Conservation (phyloP, 805 yeast genomes). For the Lipomyces spencermartinsiae region DNA sequence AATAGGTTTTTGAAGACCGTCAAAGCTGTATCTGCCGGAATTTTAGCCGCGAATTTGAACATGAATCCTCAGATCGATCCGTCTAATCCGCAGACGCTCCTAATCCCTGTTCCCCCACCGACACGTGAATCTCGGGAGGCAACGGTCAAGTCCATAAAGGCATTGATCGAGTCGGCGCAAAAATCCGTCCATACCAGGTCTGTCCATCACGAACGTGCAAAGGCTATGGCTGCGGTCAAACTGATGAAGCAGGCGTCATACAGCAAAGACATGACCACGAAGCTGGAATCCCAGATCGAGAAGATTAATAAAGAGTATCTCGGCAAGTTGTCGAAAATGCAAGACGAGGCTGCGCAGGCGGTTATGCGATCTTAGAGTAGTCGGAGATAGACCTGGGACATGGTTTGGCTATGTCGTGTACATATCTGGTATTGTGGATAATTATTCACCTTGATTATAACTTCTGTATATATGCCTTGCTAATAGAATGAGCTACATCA, state of each 20-base stretch:
- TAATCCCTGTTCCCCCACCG: slow-evolving; percentile 75
- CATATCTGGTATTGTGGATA: not conserved
- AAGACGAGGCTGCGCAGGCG: slow-evolving; percentile 20
- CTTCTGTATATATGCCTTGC: not conserved
- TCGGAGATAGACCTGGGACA: not conserved
- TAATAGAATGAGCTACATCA: no score
- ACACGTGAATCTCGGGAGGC: slow-evolving; percentile 68
- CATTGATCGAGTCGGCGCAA: slow-evolving; percentile 67
- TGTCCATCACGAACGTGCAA: not conserved
- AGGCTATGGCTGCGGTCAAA: slow-evolving; percentile 62
- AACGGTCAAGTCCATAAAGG: slow-evolving; percentile 65
- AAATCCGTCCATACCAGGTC: slow-evolving; percentile 52
- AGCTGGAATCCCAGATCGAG: slow-evolving; percentile 67
- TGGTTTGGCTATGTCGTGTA: not conserved
- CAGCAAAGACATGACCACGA: slow-evolving; percentile 51
- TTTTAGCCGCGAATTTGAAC: slow-evolving; percentile 70
- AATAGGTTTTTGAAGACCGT: slow-evolving; percentile 56
- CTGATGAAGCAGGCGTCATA: slow-evolving; percentile 55
- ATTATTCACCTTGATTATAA: not conserved
- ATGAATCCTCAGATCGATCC: slow-evolving; percentile 82
- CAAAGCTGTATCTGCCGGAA: slow-evolving; percentile 71
- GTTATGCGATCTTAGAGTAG: not conserved
- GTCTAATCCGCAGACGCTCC: slow-evolving; percentile 71
- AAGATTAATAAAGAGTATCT: slow-evolving; percentile 69
- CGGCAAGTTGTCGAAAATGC: slow-evolving; percentile 58